These are phyloP conservation scores for Cladosporium sp. DNA, from an alignment of 2,329 filamentous ascomycete genomes.

Conservation along the genomic window DNA sequence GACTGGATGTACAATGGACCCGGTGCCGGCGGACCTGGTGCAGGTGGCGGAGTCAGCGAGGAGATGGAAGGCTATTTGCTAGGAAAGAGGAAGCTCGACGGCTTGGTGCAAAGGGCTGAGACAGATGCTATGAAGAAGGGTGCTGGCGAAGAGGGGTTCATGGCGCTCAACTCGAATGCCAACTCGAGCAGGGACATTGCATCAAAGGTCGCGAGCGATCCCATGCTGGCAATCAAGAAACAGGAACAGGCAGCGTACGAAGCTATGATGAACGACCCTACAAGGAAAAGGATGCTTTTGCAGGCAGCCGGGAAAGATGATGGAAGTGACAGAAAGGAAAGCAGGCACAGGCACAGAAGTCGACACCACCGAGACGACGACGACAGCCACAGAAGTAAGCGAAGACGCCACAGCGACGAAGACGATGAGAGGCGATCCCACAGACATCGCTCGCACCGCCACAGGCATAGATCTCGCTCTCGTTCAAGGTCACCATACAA, in stretches of 20 bases:
- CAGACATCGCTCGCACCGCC: slow-evolving; percentile 27
- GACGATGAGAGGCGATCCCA: slow-evolving; percentile 30
- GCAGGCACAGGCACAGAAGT: slow-evolving; percentile 27
- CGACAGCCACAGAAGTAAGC: slow-evolving; percentile 29
- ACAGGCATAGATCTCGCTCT: slow-evolving; percentile 23
- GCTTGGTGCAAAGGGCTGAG: slow-evolving; percentile 75
- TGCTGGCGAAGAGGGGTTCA: slow-evolving; percentile 46
- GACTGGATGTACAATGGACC: slow-evolving; percentile 99
- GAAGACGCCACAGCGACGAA: slow-evolving; percentile 31
- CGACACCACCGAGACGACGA: slow-evolving; percentile 24
- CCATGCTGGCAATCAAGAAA: slow-evolving; percentile 86
- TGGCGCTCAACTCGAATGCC: slow-evolving; percentile 56
- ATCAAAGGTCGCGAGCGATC: slow-evolving; percentile 83
- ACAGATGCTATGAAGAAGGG: slow-evolving; percentile 75
- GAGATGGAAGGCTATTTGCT: slow-evolving; percentile 92
- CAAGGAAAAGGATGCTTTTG: slow-evolving; percentile 64
- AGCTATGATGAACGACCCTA: slow-evolving; percentile 73
- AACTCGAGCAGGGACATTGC: slow-evolving; percentile 76
- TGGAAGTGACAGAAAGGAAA: slow-evolving; percentile 24
- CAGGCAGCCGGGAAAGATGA: slow-evolving; percentile 37
- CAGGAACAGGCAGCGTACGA: slow-evolving; percentile 58
- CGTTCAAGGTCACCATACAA: slow-evolving; percentile 22
- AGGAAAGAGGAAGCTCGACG: slow-evolving; percentile 88
- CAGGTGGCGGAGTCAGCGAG: slow-evolving; percentile 58
- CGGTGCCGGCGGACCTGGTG: slow-evolving; percentile 68